Evolutionary conservation across 495 filamentous ascomycete species (phyloP), one percentile per base, ranked within the genome.

Genomic region (Lasiosphaeriaceae sp.): DNA sequence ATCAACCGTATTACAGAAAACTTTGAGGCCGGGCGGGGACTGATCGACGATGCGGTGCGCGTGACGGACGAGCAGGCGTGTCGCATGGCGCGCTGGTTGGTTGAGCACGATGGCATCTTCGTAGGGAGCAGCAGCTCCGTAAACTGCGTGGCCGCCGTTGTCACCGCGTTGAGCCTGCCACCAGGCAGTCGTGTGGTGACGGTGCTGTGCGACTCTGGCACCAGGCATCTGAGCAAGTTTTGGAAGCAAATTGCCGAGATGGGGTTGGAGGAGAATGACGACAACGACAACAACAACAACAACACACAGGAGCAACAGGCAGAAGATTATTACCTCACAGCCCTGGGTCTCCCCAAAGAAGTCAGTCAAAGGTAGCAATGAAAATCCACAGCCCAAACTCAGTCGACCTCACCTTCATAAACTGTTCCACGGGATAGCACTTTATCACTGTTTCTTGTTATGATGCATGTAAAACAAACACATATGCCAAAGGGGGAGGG

Each of bases 61-160:
- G 94, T 97, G 17, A 89, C 83, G n/a, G 94, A 99, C 73, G 84
- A 84, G 23, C 92, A 99, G 76, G 94, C 94, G 7, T 77, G 91
- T 67, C 82, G 81, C 37, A 97, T 99, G 95, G 94, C 93, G 16
- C 77, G 90, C 58, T 96, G 90, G 88, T 74, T 99, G 34, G 94
- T 96, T 2, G 92, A 97, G 78, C 89, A 92, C 63, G 94, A 99
- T 68, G 94, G 94, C 0, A 86, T 99, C 35, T 99, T 99, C 66
- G 78, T 90, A 31, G 94, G 94, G 9, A 96, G 92, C 62, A 96
- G 90, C 66, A 96, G 87, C 70, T 90, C 93, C 17, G 93, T 97
- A 16, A 99, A 99, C 66, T 97, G 92, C 65, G 89, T 97, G 54
- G 94, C 92, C 5, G 90, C 94, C 2, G 89, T 91, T 11, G 83